Conservation (phyloP, 1,284 basidiomycete genomes). For the Pseudomicrostroma phylloplanum region DNA sequence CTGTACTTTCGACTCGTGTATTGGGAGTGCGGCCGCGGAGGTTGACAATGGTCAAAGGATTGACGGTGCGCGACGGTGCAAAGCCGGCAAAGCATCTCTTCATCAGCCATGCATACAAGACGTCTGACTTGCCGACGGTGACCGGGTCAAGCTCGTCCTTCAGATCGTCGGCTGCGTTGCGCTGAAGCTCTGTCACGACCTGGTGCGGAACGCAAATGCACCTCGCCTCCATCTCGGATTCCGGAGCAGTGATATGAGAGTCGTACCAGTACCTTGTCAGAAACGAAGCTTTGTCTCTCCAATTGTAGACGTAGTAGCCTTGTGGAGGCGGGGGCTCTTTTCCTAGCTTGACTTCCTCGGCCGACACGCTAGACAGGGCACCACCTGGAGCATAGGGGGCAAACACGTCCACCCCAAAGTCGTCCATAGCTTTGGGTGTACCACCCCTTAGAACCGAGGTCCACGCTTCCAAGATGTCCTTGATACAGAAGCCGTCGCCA, state of each 20-base stretch:
- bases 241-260: background rate
- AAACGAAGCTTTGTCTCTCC: background rate
- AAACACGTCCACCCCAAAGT: background rate
- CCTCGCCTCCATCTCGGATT: background rate
- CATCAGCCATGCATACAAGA: background rate
- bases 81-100: background rate
- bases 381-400: background rate
- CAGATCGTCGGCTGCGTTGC: background rate
- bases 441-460: background rate
- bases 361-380: background rate
- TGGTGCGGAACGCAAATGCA: background rate
- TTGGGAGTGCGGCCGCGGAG: background rate
- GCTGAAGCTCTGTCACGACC: background rate
- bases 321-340: background rate
- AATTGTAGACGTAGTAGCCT: conserved; percentile 3
- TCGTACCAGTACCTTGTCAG: background rate
- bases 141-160: background rate
- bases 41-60: background rate
- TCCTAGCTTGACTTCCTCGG: background rate
- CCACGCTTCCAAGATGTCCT: background rate
- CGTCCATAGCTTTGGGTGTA: background rate
- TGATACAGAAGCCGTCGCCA: background rate
- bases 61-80: background rate
- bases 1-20: background rate
- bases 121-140: background rate